A percentile compares a stretch with the other conserved stretches of the same genome.
Evolutionary conservation across 2,329 filamentous ascomycete species (phyloP).

Genomic region (Paracoccidioides brasiliensis): DNA sequence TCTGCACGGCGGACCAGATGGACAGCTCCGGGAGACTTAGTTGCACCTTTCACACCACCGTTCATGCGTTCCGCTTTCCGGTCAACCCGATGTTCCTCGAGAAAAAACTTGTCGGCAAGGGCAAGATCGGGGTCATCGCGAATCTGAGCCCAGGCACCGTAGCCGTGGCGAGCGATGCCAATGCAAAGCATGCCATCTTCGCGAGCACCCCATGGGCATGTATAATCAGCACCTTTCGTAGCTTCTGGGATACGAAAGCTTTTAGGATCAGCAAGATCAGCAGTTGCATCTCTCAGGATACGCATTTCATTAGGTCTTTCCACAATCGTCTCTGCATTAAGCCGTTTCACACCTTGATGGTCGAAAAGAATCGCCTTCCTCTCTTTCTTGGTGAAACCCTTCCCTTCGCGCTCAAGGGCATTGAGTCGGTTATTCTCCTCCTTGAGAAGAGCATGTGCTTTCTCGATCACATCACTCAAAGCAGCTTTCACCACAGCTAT

Average conservation of each 20-base stretch:
- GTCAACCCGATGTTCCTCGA: constrained; percentile 96
- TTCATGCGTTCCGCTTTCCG: constrained; percentile 82
- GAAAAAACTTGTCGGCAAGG: constrained; percentile 80
- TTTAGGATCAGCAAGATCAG: constrained; percentile 50
- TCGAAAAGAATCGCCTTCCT: constrained; percentile 95
- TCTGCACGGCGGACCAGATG: constrained; percentile 90
- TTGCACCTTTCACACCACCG: constrained; percentile 35
- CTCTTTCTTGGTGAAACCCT: constrained; percentile 86
- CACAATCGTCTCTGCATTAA: constrained; percentile 90
- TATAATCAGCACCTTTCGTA: constrained; percentile 82
- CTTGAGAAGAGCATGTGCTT: constrained; percentile 54
- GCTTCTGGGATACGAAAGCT: constrained; percentile 83
- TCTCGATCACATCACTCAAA: constrained; percentile 65
- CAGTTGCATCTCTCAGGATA: constrained; percentile 63
- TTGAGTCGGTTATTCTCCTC: constrained; percentile 55
- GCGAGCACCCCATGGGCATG: constrained; percentile 77
- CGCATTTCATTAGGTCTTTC: constrained; percentile 83
- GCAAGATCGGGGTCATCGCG: constrained; percentile 80
- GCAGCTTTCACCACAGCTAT: constrained; percentile 63
- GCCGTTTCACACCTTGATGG: constrained; percentile 80
- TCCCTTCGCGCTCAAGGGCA: constrained; percentile 58
- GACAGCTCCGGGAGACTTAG: constrained; percentile 87
- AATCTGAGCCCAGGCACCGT: constrained; percentile 90
- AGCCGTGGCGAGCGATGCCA: constrained; percentile 84
- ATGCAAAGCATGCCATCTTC: constrained; percentile 97